Evolutionary conservation across 192 early-diverging fungal genomes (phyloP), one percentile per base, ranked within the genome.

Genomic region (Backusella psychrophila): DNA sequence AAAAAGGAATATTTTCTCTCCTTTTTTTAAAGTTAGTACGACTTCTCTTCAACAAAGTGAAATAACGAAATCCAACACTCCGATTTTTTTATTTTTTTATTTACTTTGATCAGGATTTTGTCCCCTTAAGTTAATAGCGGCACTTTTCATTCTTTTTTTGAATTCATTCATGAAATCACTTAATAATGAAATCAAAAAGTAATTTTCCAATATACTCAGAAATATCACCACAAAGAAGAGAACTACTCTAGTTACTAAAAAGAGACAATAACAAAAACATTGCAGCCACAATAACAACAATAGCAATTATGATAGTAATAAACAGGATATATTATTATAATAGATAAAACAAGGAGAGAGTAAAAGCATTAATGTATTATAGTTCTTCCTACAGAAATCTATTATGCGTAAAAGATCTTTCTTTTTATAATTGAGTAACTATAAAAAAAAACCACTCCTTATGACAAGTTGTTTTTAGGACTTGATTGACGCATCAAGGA

Each of bases 401-500:
- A 63, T 29, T 63, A 63, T 63, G 56, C 56, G 56, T 29, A 63
- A 63, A 63, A 63, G 29, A 29, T 9, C 6, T 21, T 21, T 21
- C 56, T 63, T 29, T 29, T 63, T 63, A 63, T 29, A 29, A 63
- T 26, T 29, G 9, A 63, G 11, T 49, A n/a, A n/a, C 17, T 15
- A n/a, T 49, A 23, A 21, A 63, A 63, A 11, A 63, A 26, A 39
- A 2, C 11, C 12, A 29, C 56, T 63, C 56, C 56, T 63, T 63
- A 63, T 14, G 56, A 63, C 12, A 63, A 63, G 56, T 63, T 63
- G 56, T 63, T 63, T 63, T 63, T 63, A 63, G 56, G 8, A 63
- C 56, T 29, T 63, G 56, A 63, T 63, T 63, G 56, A 63, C 56
- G 56, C 56, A 63, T 63, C 56, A 63, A 63, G 56, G 56, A 63